Conservation (phyloP, 176 grass and related monocot species). For the Oryza rufipogon region DNA sequence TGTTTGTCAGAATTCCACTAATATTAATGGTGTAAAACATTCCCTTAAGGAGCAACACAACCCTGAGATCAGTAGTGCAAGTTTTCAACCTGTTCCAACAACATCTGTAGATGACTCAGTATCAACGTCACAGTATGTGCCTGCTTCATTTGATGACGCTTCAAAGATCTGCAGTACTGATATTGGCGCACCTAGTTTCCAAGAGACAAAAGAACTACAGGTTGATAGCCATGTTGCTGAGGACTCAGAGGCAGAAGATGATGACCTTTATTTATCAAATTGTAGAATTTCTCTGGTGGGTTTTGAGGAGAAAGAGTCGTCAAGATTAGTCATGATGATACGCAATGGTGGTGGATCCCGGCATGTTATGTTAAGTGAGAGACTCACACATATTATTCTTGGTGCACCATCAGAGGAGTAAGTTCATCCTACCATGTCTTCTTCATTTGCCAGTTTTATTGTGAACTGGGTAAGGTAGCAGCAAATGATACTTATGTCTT, state of each 20-base stretch:
- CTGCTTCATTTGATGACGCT: slow-evolving; percentile 54
- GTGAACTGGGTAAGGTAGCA: slow-evolving; percentile 35
- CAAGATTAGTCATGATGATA: slow-evolving; percentile 69
- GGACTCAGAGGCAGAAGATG: slow-evolving; percentile 73
- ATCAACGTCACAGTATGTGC: slow-evolving; percentile 60
- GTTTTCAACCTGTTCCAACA: slow-evolving; percentile 56
- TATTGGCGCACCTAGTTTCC: slow-evolving; percentile 37
- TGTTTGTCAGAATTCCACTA: slow-evolving; percentile 51
- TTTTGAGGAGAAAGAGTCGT: slow-evolving; percentile 77
- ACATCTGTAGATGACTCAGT: slow-evolving; percentile 55
- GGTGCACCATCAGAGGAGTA: slow-evolving; percentile 87
- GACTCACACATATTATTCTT: slow-evolving; percentile 88
- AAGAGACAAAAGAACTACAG: slow-evolving; percentile 54
- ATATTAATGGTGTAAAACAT: slow-evolving; percentile 48
- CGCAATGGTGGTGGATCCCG: slow-evolving; percentile 82
- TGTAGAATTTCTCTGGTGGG: slow-evolving; percentile 93
- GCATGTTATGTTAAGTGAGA: slow-evolving; percentile 76
- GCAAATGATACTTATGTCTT: slow-evolving; percentile 42
- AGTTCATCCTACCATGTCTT: slow-evolving; percentile 51
- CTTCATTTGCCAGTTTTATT: slow-evolving; percentile 36
- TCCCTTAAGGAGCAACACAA: slow-evolving; percentile 67
- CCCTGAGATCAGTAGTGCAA: slow-evolving; percentile 55
- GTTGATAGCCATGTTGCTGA: slow-evolving; percentile 64
- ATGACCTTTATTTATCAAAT: slow-evolving; percentile 86
- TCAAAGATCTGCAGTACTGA: slow-evolving; percentile 48